phyloP scores from a whole-genome alignment of 108 stramenopile genomes.

The Ochromonas danica region DNA sequence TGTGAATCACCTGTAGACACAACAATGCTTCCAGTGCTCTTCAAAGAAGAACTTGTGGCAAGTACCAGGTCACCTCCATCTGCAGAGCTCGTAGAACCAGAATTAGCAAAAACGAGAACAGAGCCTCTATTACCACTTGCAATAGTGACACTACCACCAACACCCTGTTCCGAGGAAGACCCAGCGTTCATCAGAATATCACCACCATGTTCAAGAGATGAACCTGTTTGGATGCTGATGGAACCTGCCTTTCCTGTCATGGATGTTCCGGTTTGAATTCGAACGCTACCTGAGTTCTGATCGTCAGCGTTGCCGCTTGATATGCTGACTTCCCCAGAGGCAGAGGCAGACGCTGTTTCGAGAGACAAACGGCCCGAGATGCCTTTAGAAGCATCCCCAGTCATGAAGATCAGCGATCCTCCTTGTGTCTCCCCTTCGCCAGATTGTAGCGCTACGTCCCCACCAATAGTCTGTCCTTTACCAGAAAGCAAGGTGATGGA shows the following conservation, averaged over 20 bases:
- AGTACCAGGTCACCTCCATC: no score
- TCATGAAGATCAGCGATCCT: background rate
- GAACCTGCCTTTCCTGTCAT: background rate
- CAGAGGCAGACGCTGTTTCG: no score
- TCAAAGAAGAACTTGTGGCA: no score
- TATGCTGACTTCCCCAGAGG: background rate
- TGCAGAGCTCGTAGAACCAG: no score
- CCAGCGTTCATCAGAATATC: background rate
- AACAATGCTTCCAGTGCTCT: no score
- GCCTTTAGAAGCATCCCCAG: no score
- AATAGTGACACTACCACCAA: background rate
- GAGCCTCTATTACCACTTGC: conserved; percentile 1
- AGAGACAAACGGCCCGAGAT: background rate
- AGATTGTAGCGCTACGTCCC: background rate
- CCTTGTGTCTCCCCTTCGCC: background rate
- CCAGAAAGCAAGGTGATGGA: background rate
- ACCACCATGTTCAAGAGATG: no score
- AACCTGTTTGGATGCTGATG: background rate
- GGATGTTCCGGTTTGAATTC: background rate
- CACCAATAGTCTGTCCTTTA: background rate
- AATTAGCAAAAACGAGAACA: no score
- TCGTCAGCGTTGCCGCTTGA: background rate
- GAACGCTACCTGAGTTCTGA: background rate
- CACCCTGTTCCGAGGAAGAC: background rate
- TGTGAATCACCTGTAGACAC: no score